A percentile compares a stretch with the other conserved stretches of the same genome.
These are phyloP conservation scores for Amylocarpus encephaloides DNA, from an alignment of 2,329 filamentous ascomycete genomes.

Conservation along the genomic window DNA sequence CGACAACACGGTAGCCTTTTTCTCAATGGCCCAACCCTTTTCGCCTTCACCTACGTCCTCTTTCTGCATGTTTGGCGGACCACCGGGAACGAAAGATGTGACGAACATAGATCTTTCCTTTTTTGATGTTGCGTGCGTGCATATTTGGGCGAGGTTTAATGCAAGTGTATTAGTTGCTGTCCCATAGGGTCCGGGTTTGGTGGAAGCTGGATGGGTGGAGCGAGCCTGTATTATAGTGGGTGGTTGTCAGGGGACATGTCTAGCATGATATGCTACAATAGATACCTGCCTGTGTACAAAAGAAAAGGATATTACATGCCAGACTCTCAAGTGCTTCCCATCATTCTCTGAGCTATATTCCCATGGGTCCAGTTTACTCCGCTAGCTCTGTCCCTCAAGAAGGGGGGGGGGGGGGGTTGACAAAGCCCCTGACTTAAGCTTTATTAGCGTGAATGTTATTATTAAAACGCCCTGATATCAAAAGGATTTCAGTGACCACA, in stretches of 20 bases:
- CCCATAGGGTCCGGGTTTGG: slow-evolving; percentile 3
- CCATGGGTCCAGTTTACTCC: too few species aligned
- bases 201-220: background rate
- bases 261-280: slow-evolving; percentile 22
- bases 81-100: slow-evolving; percentile 18
- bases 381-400: too few species aligned
- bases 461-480: too few species aligned
- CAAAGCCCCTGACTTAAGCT: too few species aligned
- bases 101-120: slow-evolving; percentile 25
- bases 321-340: background rate
- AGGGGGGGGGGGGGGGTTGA: too few species aligned
- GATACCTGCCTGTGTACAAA: slow-evolving; percentile 25
- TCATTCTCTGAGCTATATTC: too few species aligned
- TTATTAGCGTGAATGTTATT: too few species aligned
- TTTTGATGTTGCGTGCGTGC: slow-evolving; percentile 14
- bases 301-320: slow-evolving; percentile 8
- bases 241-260: slow-evolving; percentile 15
- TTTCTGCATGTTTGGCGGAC: slow-evolving; percentile 22
- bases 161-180: slow-evolving; percentile 13
- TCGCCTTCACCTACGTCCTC: background rate
- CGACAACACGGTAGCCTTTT: background rate
- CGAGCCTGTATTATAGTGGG: slow-evolving; percentile 25
- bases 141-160: slow-evolving; percentile 18
- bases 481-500: too few species aligned
- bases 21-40: too few species aligned